Conservation (phyloP, 2,329 filamentous ascomycete genomes). For the Pseudopithomyces chartarum region DNA sequence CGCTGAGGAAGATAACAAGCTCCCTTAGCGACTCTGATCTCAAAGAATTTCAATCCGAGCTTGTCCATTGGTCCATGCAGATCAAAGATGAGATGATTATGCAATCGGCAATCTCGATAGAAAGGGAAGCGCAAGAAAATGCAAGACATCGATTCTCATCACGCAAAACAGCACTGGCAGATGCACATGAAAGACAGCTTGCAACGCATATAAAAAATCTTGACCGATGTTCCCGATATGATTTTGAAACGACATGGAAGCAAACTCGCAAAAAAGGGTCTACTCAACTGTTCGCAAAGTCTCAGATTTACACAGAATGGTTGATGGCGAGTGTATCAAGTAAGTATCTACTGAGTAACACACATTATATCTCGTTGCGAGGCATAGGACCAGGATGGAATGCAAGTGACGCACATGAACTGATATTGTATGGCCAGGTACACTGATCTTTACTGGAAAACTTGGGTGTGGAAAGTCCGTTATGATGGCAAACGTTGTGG, state of each 20-base stretch:
- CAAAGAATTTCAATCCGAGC: conserved; percentile 36
- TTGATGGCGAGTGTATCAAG: too few relatives aligned
- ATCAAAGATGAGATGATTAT: conserved; percentile 45
- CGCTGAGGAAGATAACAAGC: conserved; percentile 34
- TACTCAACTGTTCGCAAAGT: conserved; percentile 20
- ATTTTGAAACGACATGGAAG: conserved; percentile 49
- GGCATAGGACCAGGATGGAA: too few relatives aligned
- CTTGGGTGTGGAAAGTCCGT: conserved; percentile 53
- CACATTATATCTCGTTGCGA: too few relatives aligned
- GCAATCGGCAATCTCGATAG: too few relatives aligned
- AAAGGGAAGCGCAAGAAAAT: conserved; percentile 4
- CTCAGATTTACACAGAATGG: conserved; percentile 12
- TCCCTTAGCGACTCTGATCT: conserved; percentile 37
- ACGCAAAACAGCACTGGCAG: conserved; percentile 9
- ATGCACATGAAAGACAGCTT: too few relatives aligned
- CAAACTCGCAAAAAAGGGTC: conserved; percentile 47
- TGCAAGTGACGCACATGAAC: too few relatives aligned
- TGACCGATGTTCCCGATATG: conserved; percentile 45
- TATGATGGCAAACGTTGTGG: conserved; percentile 48
- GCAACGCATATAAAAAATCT: conserved; percentile 25
- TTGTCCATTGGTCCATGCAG: conserved; percentile 38
- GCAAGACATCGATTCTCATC: conserved; percentile 22
- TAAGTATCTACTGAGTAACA: too few relatives aligned
- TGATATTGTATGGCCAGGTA: conserved; percentile 15
- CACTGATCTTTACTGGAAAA: conserved; percentile 44